Base-by-base conservation (phyloP, 2,329 filamentous ascomycete species). In the Xylaria sp. region DNA sequence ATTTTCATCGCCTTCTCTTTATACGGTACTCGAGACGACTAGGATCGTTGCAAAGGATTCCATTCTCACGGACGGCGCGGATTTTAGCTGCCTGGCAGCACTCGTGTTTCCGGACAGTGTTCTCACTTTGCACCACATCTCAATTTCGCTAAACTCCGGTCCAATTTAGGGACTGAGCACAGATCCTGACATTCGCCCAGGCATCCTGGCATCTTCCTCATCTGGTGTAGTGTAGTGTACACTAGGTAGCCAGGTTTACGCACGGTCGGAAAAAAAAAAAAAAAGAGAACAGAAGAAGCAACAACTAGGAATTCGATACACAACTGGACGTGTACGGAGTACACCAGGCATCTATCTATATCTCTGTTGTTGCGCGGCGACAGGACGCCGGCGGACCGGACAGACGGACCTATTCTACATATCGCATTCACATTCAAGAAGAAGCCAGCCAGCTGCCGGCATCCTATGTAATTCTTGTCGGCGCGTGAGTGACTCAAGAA, bases 121-220 rank as follows among this genome's bases (percentile, higher is more conserved):
- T 48, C 27, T 60, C 35, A 58, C 40, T 65, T 35, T 54, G 27
- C 55, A 61, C 69, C 63, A 60, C 40, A 63, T 67, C 64, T 69
- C 71, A 73, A 73, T 73, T 44, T 73, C 72, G 70, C 72, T 73
- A 73, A 72, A 63, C 50, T 64, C 67, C 60, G 67, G 64, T n/a
- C 47, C 70, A 73, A 71, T 70, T 64, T 60, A 44, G 60, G 48
- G 57, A 35, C 35, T 25, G 69, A 54, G 55, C 53, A 66, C 51
- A 27, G 63, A 70, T 65, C 60, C 71, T 63, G 50, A 61, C 27
- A 64, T 51, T 32, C 53, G 61, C 40, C 62, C 65, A 50, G 21
- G 70, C 59, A 63, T 40, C 35, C 25, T 18, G 5, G 42, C 42
- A 61, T 65, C 69, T 50, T 57, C 59, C 47, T 60, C 25, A 29